These are phyloP conservation scores for Alloteropsis semialata DNA, from an alignment of 176 grass and related monocot species.

Conservation along the genomic window DNA sequence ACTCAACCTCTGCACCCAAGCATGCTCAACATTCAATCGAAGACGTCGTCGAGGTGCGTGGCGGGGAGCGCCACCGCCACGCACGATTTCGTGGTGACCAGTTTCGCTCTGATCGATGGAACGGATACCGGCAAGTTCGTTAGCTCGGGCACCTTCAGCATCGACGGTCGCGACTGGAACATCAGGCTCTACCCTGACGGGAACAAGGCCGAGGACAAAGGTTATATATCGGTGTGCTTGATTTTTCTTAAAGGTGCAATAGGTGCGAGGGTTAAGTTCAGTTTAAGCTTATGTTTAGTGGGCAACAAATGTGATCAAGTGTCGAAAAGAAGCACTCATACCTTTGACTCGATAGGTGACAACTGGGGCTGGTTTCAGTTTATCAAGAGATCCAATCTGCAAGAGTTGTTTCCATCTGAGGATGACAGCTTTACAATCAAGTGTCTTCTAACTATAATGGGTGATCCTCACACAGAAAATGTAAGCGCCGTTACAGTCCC, in stretches of 20 bases:
- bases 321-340: neutral
- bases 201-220: fast-evolving
- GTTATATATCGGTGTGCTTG: neutral
- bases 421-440: neutral
- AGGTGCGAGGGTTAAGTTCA: neutral
- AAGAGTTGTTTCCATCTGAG: too few species aligned
- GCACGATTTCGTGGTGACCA: neutral
- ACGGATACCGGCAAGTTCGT: neutral
- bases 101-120: neutral
- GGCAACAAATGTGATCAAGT: neutral
- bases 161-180: neutral
- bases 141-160: neutral
- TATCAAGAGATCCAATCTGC: neutral
- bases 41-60: neutral
- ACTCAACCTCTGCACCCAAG: neutral
- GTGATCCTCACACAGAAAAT: neutral
- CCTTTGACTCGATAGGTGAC: neutral
- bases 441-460: neutral
- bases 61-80: neutral
- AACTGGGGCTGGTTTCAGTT: fast-evolving
- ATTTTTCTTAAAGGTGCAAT: neutral
- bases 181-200: neutral
- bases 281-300: neutral
- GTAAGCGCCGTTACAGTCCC: neutral
- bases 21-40: neutral